Evolutionary conservation across 306 rosid genomes (phyloP), one percentile per base, ranked within the genome.

Genomic region (Prunus mume): DNA sequence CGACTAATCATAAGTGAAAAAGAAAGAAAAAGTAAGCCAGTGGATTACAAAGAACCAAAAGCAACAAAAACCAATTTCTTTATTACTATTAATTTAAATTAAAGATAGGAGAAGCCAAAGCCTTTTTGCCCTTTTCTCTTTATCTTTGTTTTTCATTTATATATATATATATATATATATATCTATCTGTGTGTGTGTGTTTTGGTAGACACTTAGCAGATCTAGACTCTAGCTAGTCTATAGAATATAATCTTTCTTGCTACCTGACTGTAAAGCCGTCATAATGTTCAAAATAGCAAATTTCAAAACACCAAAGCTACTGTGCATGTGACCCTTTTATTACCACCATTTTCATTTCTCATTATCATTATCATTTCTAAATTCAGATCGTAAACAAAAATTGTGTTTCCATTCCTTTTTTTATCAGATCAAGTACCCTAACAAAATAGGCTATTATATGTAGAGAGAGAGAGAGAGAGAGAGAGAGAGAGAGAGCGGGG

Each of bases 61-160:
- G 54, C 78, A 70, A 34, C 51, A 49, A 28, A 55, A 47, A 62
- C 45, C 61, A 49, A 70, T 47, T 56, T 75, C 45, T 71, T 77
- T 75, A 55, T 72, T 79, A 69, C 55, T 84, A 73, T 72, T 82
- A 67, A 81, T 85, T 90, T 88, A 82, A 90, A 83, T 87, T 87
- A 88, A 80, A 83, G 93, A 85, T 60, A 54, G 88, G 62, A 54
- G 80, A 73, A 76, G 75, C 73, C 49, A 71, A 79, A 72, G 49
- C 73, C 41, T 67, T 80, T 65, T 74, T 76, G 43, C 64, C 65
- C 71, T 81, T 75, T 30, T 65, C 83, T 79, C 90, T 87, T 90
- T 86, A 56, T 70, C 79, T 72, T 30, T 65, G 61, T 63, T 71
- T 63, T 45, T 62, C 5, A 45, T 77, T 70, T 67, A 7, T 38